Base-by-base conservation (phyloP, 192 early-diverging fungal species). In the Dissophora ornata region DNA sequence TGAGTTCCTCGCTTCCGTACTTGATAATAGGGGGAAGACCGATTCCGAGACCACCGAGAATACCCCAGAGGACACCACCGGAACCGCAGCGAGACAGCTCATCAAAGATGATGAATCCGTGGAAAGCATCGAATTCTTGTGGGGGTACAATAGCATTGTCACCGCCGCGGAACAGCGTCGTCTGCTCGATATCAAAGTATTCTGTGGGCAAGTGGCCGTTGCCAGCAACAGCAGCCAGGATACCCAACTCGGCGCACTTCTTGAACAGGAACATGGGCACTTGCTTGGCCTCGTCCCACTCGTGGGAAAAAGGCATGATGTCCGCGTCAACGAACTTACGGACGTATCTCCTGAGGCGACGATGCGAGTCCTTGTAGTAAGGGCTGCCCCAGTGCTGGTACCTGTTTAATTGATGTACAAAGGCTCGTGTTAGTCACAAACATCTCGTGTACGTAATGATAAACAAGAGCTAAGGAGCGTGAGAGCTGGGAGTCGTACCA, bases 261-360 rank as follows among this genome's bases (percentile, higher is more conserved):
- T 83, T 80, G 71, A 90, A 95, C 24, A 95, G 44, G 30, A 81
- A 80, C 38, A 84, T 88, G 13, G 93, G 93, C 22, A 94, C 85
- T 44, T 87, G 63, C 70, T 93, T 95, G 36, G 87, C 87, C 79
- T 94, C 93, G 68, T 95, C 93, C 93, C 90, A 94, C 73, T 92
- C 92, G 75, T 84, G 87, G 61, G 84, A 83, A 69, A 82, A 88
- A 15, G 91, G 90, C 80, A 89, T 92, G 38, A 94, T 83, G 47
- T 95, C 92, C 38, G 83, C 88, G 41, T 94, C 92, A n/a, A 92
- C 92, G 82, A 92, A 95, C 22, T 69, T 57, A 54, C 93, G 86
- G 24, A 93, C 77, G 41, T 57, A 79, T 32, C 83, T 81, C 32
- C 93, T 84, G 13, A 92, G 18, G 15, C 83, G 62, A 26, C 90